These are phyloP conservation scores for Choiromyces venosus DNA, from an alignment of 495 filamentous ascomycete genomes.

Conservation along the genomic window DNA sequence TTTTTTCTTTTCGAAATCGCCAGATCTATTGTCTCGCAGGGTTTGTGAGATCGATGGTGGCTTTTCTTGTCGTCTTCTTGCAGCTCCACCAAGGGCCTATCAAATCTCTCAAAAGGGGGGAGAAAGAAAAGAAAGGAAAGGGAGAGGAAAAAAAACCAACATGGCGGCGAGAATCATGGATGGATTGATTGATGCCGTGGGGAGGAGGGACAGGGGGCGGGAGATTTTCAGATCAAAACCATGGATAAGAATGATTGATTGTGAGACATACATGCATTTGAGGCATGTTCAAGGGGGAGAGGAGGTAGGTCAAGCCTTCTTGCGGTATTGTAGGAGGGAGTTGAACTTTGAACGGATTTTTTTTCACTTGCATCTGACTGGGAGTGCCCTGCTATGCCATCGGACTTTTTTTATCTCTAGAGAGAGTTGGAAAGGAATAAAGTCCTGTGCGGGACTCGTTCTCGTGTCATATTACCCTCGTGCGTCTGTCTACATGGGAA, in stretches of 20 bases:
- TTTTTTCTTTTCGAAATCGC: not conserved
- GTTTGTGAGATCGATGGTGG: not conserved
- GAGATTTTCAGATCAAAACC: slow-evolving; percentile 31
- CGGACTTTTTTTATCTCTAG: not conserved
- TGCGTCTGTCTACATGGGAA: not conserved
- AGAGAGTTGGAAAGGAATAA: not conserved
- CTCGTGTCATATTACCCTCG: not conserved
- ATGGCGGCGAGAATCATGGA: not conserved
- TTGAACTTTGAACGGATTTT: not conserved
- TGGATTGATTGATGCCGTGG: slow-evolving; percentile 13
- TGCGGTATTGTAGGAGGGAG: not conserved
- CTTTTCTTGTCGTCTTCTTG: too few relatives aligned
- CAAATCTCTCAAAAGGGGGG: not conserved
- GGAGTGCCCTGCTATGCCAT: not conserved
- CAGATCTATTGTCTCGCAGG: not conserved
- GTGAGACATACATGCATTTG: not conserved
- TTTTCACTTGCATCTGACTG: not conserved
- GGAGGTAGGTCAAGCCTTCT: not conserved
- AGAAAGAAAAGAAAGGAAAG: not conserved
- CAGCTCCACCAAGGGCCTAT: not conserved
- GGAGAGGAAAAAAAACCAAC: not conserved
- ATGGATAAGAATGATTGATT: slow-evolving; percentile 25
- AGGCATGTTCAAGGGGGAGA: not conserved
- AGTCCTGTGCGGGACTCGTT: not conserved
- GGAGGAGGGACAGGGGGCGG: slow-evolving; percentile 15